A percentile compares a stretch with the other conserved stretches of the same genome.
These are phyloP conservation scores for Venturia asperata DNA, from an alignment of 2,329 filamentous ascomycete species.

Conservation along the genomic window DNA sequence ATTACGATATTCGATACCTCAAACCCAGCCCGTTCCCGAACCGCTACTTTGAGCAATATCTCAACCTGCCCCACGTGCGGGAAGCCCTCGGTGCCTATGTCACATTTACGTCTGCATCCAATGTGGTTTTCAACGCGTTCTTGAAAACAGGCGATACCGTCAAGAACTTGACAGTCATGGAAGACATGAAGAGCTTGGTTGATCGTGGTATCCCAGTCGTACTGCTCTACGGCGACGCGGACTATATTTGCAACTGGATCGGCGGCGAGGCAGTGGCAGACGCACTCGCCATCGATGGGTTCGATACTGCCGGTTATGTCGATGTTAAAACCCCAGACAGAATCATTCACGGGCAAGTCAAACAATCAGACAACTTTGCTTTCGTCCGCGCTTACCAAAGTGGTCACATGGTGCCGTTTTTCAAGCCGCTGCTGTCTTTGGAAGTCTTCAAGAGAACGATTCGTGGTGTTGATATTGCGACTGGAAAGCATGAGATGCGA, in stretches of 20 bases:
- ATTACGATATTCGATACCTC: constrained; percentile 2
- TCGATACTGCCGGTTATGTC: constrained; percentile 45
- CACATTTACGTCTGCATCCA: constrained; percentile 7
- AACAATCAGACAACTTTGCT: constrained; percentile 28
- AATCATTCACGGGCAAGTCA: constrained; percentile 26
- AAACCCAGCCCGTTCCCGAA: constrained; percentile 24
- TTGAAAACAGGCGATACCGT: constrained; percentile 35
- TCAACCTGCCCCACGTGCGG: constrained; percentile 22
- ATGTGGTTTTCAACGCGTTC: constrained; percentile 30
- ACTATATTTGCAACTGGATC: constrained; percentile 52
- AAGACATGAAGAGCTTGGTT: constrained; percentile 40
- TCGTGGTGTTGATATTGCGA: constrained; percentile 47
- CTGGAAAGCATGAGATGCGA: constrained; percentile 35
- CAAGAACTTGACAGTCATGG: constrained; percentile 41
- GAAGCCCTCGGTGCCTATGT: neutral
- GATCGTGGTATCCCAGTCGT: constrained; percentile 50
- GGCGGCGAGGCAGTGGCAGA: constrained; percentile 48
- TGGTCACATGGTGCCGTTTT: constrained; percentile 39
- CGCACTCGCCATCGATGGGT: constrained; percentile 38
- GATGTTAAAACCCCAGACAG: constrained; percentile 24
- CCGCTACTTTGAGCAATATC: constrained; percentile 37
- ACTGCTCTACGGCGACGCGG: constrained; percentile 49
- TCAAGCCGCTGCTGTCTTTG: constrained; percentile 49
- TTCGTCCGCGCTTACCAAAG: constrained; percentile 26
- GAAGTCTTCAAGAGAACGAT: constrained; percentile 48